These are phyloP conservation scores for Lipomyces oligophaga DNA, from an alignment of 805 yeast species.

Conservation along the genomic window DNA sequence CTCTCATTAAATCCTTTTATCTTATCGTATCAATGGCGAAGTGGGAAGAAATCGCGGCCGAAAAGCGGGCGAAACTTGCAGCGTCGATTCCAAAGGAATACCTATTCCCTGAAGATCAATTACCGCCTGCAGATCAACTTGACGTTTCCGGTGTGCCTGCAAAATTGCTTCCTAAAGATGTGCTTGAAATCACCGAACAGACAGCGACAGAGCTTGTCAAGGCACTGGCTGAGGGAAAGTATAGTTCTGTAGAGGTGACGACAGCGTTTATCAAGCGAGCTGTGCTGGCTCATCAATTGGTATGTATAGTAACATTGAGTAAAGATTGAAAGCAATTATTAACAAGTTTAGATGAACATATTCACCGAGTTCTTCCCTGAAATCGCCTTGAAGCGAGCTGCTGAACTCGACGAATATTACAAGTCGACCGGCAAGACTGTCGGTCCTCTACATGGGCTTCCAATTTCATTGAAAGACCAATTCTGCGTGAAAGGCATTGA, in stretches of 20 bases:
- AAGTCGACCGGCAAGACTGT: slow-evolving; percentile 41
- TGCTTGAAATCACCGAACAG: slow-evolving; percentile 32
- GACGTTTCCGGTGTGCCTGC: slow-evolving; percentile 30
- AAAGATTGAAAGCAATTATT: neutral
- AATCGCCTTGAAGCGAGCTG: slow-evolving; percentile 56
- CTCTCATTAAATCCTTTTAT: no score
- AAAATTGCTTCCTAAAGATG: slow-evolving; percentile 27
- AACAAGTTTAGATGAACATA: slow-evolving; percentile 31
- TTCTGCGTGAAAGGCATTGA: slow-evolving; percentile 48
- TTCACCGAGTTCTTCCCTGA: slow-evolving; percentile 47
- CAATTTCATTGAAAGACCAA: slow-evolving; percentile 56
- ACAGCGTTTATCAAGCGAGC: slow-evolving; percentile 58
- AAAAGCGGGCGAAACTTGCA: slow-evolving; percentile 26
- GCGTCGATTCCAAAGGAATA: slow-evolving; percentile 29
- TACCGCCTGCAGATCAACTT: slow-evolving; percentile 26
- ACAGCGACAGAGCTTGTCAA: slow-evolving; percentile 30
- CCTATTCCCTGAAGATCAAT: slow-evolving; percentile 27
- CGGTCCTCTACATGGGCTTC: slow-evolving; percentile 67
- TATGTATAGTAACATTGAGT: slow-evolving; percentile 28
- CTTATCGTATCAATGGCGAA: slow-evolving; percentile 15
- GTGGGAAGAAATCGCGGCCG: slow-evolving; percentile 28
- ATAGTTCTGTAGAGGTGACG: slow-evolving; percentile 47
- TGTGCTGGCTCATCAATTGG: slow-evolving; percentile 54
- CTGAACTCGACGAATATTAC: slow-evolving; percentile 51
- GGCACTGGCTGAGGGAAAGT: slow-evolving; percentile 34